phyloP scores from a whole-genome alignment of 2,329 filamentous ascomycete species.

The Lecanosticta acicola region DNA sequence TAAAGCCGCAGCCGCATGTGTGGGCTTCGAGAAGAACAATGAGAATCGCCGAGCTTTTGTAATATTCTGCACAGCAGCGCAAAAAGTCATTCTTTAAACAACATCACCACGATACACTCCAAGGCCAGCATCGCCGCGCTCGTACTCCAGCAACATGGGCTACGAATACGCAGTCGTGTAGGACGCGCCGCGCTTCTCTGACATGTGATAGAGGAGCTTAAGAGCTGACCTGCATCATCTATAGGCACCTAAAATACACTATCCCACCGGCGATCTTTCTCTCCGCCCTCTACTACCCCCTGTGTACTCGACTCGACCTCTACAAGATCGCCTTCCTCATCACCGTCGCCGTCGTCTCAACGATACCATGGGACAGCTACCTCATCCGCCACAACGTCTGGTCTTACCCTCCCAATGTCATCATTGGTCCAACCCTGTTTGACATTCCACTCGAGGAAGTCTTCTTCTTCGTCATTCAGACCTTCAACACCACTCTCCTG shows the following conservation, averaged over 20 bases:
- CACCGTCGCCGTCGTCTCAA: slow-evolving; percentile 59
- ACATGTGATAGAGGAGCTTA: not conserved
- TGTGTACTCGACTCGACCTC: slow-evolving; percentile 57
- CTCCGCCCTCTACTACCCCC: slow-evolving; percentile 54
- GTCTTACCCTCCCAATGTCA: slow-evolving; percentile 62
- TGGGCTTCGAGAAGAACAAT: not conserved
- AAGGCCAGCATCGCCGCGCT: no score
- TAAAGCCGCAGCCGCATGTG: no score
- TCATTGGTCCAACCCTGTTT: slow-evolving; percentile 58
- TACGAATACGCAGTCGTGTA: slow-evolving; percentile 60
- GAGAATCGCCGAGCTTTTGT: not conserved
- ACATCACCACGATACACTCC: no score
- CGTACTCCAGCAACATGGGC: slow-evolving; percentile 40
- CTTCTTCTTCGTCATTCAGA: slow-evolving; percentile 74
- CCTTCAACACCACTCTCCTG: slow-evolving; percentile 64
- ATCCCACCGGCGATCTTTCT: slow-evolving; percentile 58
- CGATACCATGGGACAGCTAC: slow-evolving; percentile 72
- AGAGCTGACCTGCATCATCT: slow-evolving; percentile 7
- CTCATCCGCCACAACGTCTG: slow-evolving; percentile 63
- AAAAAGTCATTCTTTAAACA: not conserved
- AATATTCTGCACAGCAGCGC: not conserved
- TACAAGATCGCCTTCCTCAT: slow-evolving; percentile 59
- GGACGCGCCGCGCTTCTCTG: slow-evolving; percentile 1
- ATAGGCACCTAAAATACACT: slow-evolving; percentile 61
- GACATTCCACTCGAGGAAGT: slow-evolving; percentile 66